These are phyloP conservation scores for Colletotrichum horii DNA, from an alignment of 2,329 filamentous ascomycete genomes.

Conservation along the genomic window DNA sequence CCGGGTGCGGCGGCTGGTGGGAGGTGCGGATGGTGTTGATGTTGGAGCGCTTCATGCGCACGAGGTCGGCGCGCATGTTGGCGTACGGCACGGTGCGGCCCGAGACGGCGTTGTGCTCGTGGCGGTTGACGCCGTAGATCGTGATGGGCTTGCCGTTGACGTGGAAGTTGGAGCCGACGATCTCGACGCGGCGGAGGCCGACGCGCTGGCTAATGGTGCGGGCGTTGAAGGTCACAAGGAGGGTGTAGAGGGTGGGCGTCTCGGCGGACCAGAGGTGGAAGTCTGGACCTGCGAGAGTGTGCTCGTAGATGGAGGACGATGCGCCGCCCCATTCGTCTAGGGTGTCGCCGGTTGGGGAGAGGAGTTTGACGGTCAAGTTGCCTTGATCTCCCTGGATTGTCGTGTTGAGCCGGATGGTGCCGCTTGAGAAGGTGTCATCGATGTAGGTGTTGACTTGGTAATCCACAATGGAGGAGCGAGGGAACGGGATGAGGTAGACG, in stretches of 20 bases:
- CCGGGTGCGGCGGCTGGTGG: conserved; percentile 67
- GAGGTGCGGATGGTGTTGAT: conserved; percentile 73
- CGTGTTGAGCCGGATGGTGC: conserved; percentile 51
- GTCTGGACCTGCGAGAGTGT: conserved; percentile 44
- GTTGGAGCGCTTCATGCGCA: conserved; percentile 71
- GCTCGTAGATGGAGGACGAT: conserved; percentile 29
- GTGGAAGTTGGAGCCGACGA: conserved; percentile 63
- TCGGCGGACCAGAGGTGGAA: conserved; percentile 74
- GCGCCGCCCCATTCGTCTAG: conserved; percentile 11
- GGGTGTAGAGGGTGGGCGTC: conserved; percentile 64
- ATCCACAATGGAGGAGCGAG: conserved; percentile 58
- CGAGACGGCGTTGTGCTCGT: conserved; percentile 69
- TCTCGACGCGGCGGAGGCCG: conserved; percentile 68
- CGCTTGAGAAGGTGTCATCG: conserved; percentile 58
- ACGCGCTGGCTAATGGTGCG: conserved; percentile 57
- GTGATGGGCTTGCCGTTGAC: conserved; percentile 72
- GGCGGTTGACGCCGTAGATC: conserved; percentile 73
- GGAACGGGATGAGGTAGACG: conserved; percentile 68
- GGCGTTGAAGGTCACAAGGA: conserved; percentile 40
- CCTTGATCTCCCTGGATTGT: conserved; percentile 40
- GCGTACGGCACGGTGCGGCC: conserved; percentile 67
- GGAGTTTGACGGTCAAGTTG: not conserved
- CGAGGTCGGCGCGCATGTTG: conserved; percentile 63
- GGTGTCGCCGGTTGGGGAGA: conserved; percentile 9
- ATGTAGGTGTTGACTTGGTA: conserved; percentile 61